Evolutionary conservation across 1,284 basidiomycete genomes (phyloP).

Genomic region (Anthracocystis panici-leucophaei): DNA sequence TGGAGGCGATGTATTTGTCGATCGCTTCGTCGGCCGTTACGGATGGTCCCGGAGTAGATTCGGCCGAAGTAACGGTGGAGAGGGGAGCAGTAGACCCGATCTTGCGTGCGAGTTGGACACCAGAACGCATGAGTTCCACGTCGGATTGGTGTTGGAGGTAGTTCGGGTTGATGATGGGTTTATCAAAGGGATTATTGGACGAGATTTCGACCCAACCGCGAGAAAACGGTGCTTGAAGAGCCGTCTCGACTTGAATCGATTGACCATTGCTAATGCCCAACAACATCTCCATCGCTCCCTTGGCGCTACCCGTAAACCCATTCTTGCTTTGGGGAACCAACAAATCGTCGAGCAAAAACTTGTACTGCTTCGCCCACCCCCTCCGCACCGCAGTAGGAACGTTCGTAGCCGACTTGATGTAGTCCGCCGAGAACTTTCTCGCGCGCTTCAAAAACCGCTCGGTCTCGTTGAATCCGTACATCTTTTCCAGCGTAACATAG

Average conservation of each 20-base stretch:
- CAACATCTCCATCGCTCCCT: constrained; percentile 59
- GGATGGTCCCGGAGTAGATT: constrained; percentile 35
- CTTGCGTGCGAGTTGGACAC: constrained; percentile 56
- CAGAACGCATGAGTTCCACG: constrained; percentile 53
- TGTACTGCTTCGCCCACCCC: constrained; percentile 55
- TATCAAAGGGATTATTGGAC: constrained; percentile 47
- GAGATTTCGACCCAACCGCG: constrained; percentile 59
- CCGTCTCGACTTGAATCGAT: constrained; percentile 49
- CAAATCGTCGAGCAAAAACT: constrained; percentile 40
- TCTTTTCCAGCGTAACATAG: constrained; percentile 54
- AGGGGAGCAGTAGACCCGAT: constrained; percentile 48
- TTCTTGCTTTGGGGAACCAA: constrained; percentile 29
- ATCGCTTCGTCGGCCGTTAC: constrained; percentile 43
- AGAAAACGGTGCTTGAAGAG: constrained; percentile 64
- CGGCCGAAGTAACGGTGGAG: constrained; percentile 20
- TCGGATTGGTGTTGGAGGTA: constrained; percentile 57
- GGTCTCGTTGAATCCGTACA: constrained; percentile 50
- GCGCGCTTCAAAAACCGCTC: constrained; percentile 38
- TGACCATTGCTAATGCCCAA: constrained; percentile 51
- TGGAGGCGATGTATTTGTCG: constrained; percentile 51
- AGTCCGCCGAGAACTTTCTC: constrained; percentile 28
- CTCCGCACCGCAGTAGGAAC: constrained; percentile 37
- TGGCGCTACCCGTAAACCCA: constrained; percentile 36
- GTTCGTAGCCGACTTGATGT: constrained; percentile 48
- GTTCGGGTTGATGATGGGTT: constrained; percentile 59